phyloP scores from a whole-genome alignment of 805 yeast genomes.

The Spathaspora gorwiae region DNA sequence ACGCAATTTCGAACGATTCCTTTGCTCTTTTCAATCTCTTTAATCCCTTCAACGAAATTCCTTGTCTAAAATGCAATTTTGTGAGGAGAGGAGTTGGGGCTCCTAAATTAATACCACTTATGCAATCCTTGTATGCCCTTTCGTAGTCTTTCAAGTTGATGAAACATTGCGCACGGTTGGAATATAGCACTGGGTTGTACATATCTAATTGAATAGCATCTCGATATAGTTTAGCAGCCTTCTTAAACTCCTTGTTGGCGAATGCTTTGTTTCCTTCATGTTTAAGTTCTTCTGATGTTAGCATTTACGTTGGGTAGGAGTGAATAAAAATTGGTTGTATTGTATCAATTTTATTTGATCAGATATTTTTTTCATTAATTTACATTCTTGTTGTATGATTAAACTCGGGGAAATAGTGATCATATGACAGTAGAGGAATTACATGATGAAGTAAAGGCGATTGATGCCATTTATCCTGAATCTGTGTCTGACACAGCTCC shows the following conservation, averaged over 20 bases:
- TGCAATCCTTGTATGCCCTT: constrained; percentile 47
- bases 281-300: constrained; percentile 28
- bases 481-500: constrained; percentile 38
- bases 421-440: constrained; percentile 43
- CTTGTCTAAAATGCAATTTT: constrained; percentile 52
- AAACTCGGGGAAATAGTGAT: not conserved
- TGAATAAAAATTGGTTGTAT: too few species aligned
- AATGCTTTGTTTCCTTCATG: constrained; percentile 53
- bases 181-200: constrained; percentile 49
- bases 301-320: not conserved
- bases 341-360: too few species aligned
- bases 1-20: constrained; percentile 28
- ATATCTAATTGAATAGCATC: constrained; percentile 52
- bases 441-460: constrained; percentile 71
- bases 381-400: too few species aligned
- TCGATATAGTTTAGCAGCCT: constrained; percentile 52
- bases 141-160: constrained; percentile 47
- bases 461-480: constrained; percentile 83
- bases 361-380: too few species aligned
- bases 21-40: constrained; percentile 20
- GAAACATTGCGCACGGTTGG: constrained; percentile 69
- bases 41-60: constrained; percentile 34
- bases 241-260: constrained; percentile 35
- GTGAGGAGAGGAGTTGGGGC: constrained; percentile 28
- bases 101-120: constrained; percentile 39